These are phyloP conservation scores for Trichoderma erinaceum DNA, from an alignment of 495 filamentous ascomycete species.

Conservation along the genomic window DNA sequence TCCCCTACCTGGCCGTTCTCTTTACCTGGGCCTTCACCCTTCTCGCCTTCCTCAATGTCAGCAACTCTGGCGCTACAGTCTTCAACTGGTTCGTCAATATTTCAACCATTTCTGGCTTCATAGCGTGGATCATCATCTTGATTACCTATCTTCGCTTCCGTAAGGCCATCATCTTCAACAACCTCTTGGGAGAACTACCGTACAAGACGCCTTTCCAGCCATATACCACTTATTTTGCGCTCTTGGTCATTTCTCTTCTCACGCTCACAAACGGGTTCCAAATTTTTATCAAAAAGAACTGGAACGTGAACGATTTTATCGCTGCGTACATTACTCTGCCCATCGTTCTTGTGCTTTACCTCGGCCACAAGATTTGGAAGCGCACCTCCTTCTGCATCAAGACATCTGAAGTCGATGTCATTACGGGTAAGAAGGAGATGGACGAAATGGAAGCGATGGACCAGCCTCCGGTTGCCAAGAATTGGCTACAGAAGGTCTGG, in stretches of 20 bases:
- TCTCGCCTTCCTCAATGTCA: constrained; percentile 58
- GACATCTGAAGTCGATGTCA: constrained; percentile 35
- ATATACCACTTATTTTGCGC: constrained; percentile 33
- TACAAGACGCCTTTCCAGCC: constrained; percentile 38
- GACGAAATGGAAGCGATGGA: constrained; percentile 15
- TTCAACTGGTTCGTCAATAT: constrained; percentile 56
- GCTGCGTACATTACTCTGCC: constrained; percentile 46
- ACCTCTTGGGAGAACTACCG: constrained; percentile 32
- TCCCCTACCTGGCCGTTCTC: constrained; percentile 58
- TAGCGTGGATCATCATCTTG: constrained; percentile 46
- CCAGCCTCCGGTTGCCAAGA: constrained; percentile 26
- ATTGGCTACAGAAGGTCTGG: constrained; percentile 15
- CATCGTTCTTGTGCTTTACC: constrained; percentile 35
- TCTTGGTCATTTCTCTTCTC: constrained; percentile 33
- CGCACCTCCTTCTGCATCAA: constrained; percentile 29
- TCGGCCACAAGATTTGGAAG: constrained; percentile 35
- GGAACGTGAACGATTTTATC: constrained; percentile 34
- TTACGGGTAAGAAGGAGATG: constrained; percentile 47
- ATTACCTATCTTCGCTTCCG: constrained; percentile 45
- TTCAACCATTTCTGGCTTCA: constrained; percentile 42
- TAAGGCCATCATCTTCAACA: constrained; percentile 32
- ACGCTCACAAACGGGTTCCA: constrained; percentile 47
- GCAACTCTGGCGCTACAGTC: constrained; percentile 46
- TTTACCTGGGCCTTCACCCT: constrained; percentile 46
- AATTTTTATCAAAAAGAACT: constrained; percentile 32